Conservation (phyloP, 148 eudicot genomes). For the Rhododendron henanense region DNA sequence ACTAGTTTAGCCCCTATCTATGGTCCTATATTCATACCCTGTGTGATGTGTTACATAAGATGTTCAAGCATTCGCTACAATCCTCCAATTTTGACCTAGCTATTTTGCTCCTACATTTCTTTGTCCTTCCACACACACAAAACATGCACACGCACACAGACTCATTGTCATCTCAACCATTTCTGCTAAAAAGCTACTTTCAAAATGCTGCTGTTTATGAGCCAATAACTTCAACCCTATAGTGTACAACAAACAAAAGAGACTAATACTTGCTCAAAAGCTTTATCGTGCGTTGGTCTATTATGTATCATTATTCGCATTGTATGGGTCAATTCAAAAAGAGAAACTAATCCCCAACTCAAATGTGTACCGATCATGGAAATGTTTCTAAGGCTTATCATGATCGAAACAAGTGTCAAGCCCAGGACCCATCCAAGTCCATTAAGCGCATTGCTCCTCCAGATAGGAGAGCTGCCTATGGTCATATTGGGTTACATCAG, state of each 20-base stretch:
- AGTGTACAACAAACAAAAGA: background rate
- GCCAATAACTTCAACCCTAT: background rate
- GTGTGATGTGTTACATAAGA: background rate
- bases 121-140: background rate
- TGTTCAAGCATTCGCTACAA: background rate
- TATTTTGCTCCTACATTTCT: background rate
- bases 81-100: constrained; percentile 4
- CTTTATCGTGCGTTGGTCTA: background rate
- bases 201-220: background rate
- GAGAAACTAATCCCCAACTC: background rate
- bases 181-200: background rate
- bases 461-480: background rate
- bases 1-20: background rate
- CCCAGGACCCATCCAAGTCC: background rate
- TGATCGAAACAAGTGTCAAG: background rate
- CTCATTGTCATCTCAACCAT: constrained; percentile 1
- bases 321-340: background rate
- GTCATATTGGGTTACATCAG: background rate
- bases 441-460: background rate
- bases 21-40: background rate
- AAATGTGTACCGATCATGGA: background rate
- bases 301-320: background rate
- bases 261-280: background rate
- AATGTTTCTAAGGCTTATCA: background rate
- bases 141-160: background rate